These are phyloP conservation scores for Linum usitatissimum DNA, from an alignment of 345 rosid genomes.

Conservation along the genomic window DNA sequence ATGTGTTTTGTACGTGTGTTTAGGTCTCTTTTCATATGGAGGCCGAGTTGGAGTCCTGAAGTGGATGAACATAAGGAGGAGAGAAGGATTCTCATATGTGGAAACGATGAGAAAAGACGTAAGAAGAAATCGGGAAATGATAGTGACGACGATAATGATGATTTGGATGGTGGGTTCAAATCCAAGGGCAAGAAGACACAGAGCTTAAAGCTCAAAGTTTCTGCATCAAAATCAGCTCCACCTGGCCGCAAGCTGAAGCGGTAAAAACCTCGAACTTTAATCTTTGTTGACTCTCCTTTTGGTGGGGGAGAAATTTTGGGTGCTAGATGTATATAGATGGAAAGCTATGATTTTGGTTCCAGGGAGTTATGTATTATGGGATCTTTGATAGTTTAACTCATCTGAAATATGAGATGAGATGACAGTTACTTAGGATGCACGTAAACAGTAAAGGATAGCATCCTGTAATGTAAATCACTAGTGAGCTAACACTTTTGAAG, in stretches of 20 bases:
- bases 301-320: background rate
- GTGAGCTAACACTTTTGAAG: too few species aligned
- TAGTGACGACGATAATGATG: constrained; percentile 51
- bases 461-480: too few species aligned
- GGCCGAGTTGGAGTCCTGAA: constrained; percentile 51
- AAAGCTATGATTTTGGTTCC: background rate
- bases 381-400: too few species aligned
- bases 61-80: constrained; percentile 40
- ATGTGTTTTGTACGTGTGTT: background rate
- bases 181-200: constrained; percentile 39
- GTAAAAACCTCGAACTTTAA: constrained; percentile 5
- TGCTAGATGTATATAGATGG: background rate
- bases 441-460: too few species aligned
- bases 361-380: background rate
- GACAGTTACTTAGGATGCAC: too few species aligned
- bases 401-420: too few species aligned
- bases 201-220: constrained; percentile 25
- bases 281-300: background rate
- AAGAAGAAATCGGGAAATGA: constrained; percentile 30
- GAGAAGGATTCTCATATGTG: constrained; percentile 45
- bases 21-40: constrained; percentile 92
- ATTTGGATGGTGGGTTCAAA: constrained; percentile 37
- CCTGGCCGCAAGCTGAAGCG: constrained; percentile 26
- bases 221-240: constrained; percentile 20
- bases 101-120: constrained; percentile 36